These are phyloP conservation scores for Phyllostachys edulis DNA, from an alignment of 176 grass and related monocot genomes.

Conservation along the genomic window DNA sequence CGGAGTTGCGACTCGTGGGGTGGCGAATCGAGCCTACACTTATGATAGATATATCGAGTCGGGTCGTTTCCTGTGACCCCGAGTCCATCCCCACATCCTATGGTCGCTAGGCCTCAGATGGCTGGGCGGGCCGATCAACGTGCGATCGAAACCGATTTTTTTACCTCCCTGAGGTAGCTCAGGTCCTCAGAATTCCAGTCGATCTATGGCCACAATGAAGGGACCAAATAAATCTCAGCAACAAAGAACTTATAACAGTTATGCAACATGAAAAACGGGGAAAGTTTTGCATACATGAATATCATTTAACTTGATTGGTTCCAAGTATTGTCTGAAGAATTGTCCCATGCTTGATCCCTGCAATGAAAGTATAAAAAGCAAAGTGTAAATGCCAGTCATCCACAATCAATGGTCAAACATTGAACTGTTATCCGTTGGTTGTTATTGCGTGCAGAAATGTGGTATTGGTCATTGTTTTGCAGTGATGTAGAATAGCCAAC, in stretches of 20 bases:
- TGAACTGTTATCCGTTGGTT: not conserved
- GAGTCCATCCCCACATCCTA: no score
- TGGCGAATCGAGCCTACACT: no score
- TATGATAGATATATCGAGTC: no score
- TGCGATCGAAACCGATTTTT: no score
- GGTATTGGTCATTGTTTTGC: not conserved
- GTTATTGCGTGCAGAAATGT: not conserved
- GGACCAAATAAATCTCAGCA: conserved; percentile 36
- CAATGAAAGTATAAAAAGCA: conserved; percentile 27
- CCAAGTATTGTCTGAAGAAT: conserved; percentile 79
- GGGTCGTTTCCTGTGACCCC: no score
- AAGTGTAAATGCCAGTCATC: conserved; percentile 23
- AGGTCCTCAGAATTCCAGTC: conserved; percentile 87
- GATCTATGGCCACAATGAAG: conserved; percentile 49
- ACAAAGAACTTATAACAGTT: not conserved
- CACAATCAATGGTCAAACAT: conserved; percentile 15
- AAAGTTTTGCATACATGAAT: conserved; percentile 55
- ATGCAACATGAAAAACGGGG: not conserved
- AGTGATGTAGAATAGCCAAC: conserved; percentile 30
- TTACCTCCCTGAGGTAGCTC: conserved; percentile 87
- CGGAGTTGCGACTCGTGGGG: no score
- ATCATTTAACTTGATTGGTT: conserved; percentile 93
- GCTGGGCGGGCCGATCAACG: no score
- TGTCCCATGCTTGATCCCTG: conserved; percentile 98
- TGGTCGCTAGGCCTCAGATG: no score